A percentile compares a stretch with the other conserved stretches of the same genome.
Conservation (phyloP, 1,284 basidiomycete species). For the Vanrija sp. region DNA sequence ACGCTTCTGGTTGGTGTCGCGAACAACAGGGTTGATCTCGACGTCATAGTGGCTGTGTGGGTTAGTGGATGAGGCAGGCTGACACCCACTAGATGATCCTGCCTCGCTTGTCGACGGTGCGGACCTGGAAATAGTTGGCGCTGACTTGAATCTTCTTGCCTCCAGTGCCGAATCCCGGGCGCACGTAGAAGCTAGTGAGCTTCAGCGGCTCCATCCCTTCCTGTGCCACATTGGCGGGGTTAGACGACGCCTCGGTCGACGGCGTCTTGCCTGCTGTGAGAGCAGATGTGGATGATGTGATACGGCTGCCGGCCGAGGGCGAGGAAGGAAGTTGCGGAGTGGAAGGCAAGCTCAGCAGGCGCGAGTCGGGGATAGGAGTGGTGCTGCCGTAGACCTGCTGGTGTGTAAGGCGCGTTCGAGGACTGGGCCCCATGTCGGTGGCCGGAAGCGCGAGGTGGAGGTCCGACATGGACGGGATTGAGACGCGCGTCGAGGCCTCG, state of each 20-base stretch:
- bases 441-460: too few relatives aligned
- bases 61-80: too few relatives aligned
- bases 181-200: conserved; percentile 31
- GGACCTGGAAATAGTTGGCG: conserved; percentile 34
- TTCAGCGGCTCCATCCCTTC: conserved; percentile 16
- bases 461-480: too few relatives aligned
- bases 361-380: too few relatives aligned
- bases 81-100: conserved; percentile 37
- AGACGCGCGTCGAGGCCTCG: too few relatives aligned
- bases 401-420: too few relatives aligned
- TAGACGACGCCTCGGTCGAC: neutral
- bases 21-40: conserved; percentile 43
- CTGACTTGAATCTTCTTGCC: conserved; percentile 24
- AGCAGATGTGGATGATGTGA: neutral
- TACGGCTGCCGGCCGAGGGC: neutral
- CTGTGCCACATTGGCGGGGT: conserved; percentile 10
- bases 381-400: too few relatives aligned
- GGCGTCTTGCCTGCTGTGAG: neutral
- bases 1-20: conserved; percentile 32
- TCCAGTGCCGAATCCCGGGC: conserved; percentile 28
- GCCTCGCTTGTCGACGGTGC: conserved; percentile 21
- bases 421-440: too few relatives aligned
- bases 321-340: neutral
- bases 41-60: conserved; percentile 42
- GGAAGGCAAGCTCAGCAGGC: neutral